Percentiles rank a stretch among this genome's conserved stretches.
These are phyloP conservation scores for Chloridella minuta DNA, from an alignment of 352 stramenopile genomes.

Conservation along the genomic window DNA sequence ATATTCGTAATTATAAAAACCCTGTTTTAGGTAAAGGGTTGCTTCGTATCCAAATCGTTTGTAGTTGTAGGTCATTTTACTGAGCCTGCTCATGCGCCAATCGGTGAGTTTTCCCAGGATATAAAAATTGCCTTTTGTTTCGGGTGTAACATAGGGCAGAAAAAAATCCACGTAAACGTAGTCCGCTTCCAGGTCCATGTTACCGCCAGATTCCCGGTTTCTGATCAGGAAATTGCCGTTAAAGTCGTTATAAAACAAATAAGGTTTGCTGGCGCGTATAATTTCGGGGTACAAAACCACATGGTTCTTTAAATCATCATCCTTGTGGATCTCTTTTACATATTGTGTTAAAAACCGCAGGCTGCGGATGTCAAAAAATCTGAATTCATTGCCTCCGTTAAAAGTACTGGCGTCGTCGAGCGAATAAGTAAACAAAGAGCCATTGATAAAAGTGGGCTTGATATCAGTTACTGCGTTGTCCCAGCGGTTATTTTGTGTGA, in stretches of 20 bases:
- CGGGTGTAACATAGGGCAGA: not conserved
- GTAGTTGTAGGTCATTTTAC: not conserved
- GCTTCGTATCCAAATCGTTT: not conserved
- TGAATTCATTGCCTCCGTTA: not conserved
- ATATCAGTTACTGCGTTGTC: not conserved
- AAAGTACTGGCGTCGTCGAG: not conserved
- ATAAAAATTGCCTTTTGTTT: not conserved
- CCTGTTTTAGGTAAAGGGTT: not conserved
- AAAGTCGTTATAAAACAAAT: conserved; percentile 8
- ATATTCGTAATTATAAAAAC: not conserved
- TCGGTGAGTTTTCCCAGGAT: not conserved
- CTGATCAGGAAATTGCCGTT: not conserved
- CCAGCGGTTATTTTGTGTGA: not conserved
- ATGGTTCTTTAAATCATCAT: not conserved
- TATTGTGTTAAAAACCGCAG: not conserved
- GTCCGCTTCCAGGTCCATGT: not conserved
- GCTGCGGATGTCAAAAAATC: not conserved
- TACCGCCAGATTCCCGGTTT: not conserved
- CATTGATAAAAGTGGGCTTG: not conserved
- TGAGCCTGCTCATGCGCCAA: not conserved
- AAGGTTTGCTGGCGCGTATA: not conserved
- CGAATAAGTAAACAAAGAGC: not conserved
- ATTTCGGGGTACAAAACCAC: not conserved
- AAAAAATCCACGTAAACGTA: not conserved
- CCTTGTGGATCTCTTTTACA: not conserved